Base-by-base conservation (phyloP, 2,329 filamentous ascomycete genomes). In the Lecanicillium sp. region DNA sequence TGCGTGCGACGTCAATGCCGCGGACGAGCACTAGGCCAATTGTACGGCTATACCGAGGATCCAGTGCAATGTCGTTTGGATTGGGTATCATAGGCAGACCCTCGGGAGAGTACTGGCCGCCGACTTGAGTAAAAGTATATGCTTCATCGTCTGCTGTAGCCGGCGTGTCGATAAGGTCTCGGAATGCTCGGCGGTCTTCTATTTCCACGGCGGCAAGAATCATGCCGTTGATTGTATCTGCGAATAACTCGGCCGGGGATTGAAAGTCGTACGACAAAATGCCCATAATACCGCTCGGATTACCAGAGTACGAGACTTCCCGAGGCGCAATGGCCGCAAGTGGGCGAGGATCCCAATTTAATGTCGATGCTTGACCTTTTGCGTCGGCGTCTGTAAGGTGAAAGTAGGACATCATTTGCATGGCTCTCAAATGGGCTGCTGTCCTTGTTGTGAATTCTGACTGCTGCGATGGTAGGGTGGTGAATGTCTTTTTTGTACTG, bases 361-460 rank as follows among this genome's bases (percentile, higher is more conserved):
- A 35, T 5, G 43, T 45, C 3, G 35, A 7, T 1, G 15, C n/a
- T 9, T 18, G 5, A 7, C 42, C 38, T 13, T 33, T 17, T 4
- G 38, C 25, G 38, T 46, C 43, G 22, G 30, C 46, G 36, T 33
- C 19, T 38, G 29, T 43, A 9, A 65, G 47, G 52, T 90, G 85
- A 51, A 90, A 86, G 49, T 89, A 90, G 0, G 83, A 80, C 70
- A 87, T 80, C n/a, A 71, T 76, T 48, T 88, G 83, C 81, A 90
- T 87, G 5, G 73, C 71, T 36, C 83, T 67, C 3, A 85, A 58
- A 44, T 89, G 78, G 0, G 75, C 69, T 0, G 82, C 71, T 9
- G 79, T 83, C 28, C 80, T 67, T 3, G 71, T 63, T 1, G 67
- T 67, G 29, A 66, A 65, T 29, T 77, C 71, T n/a, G 67, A 67